Percentiles rank a stretch among this genome's conserved stretches.
These are phyloP conservation scores for Isabelozyma rhagii DNA, from an alignment of 805 yeast species.

Conservation along the genomic window DNA sequence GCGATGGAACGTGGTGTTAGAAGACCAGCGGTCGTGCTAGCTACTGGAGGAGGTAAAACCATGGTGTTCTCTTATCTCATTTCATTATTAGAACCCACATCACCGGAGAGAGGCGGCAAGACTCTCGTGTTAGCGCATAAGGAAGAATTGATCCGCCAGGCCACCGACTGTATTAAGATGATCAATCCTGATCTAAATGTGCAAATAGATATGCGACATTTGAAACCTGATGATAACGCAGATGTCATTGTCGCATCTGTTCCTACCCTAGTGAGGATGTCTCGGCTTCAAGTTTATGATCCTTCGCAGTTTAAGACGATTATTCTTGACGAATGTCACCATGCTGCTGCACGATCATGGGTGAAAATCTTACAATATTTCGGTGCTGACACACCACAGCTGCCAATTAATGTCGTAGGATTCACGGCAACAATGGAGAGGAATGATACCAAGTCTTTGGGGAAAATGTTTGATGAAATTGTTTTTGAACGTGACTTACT, in stretches of 20 bases:
- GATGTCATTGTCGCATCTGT: constrained; percentile 80
- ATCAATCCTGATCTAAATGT: constrained; percentile 52
- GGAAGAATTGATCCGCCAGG: constrained; percentile 74
- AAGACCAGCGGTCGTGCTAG: constrained; percentile 77
- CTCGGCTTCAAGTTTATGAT: constrained; percentile 50
- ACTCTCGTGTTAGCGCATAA: constrained; percentile 75
- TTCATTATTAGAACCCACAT: constrained; percentile 34
- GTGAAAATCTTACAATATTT: constrained; percentile 56
- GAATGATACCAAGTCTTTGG: constrained; percentile 63
- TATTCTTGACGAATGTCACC: constrained; percentile 91
- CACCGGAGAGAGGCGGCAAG: constrained; percentile 27
- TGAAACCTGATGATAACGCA: constrained; percentile 39
- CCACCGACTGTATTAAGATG: constrained; percentile 45
- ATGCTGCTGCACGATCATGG: constrained; percentile 75
- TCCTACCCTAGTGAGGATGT: constrained; percentile 50
- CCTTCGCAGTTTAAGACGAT: constrained; percentile 67
- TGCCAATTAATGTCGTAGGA: constrained; percentile 63
- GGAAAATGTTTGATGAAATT: constrained; percentile 63
- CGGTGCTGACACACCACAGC: constrained; percentile 37
- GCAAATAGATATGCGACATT: constrained; percentile 67
- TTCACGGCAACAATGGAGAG: constrained; percentile 86
- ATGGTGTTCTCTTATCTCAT: constrained; percentile 67
- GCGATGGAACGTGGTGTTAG: constrained; percentile 45
- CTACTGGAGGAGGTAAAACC: constrained; percentile 96
- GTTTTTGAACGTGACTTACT: constrained; percentile 65